Conservation (phyloP, 1,139 yeast genomes). For the Torulaspora pretoriensis region DNA sequence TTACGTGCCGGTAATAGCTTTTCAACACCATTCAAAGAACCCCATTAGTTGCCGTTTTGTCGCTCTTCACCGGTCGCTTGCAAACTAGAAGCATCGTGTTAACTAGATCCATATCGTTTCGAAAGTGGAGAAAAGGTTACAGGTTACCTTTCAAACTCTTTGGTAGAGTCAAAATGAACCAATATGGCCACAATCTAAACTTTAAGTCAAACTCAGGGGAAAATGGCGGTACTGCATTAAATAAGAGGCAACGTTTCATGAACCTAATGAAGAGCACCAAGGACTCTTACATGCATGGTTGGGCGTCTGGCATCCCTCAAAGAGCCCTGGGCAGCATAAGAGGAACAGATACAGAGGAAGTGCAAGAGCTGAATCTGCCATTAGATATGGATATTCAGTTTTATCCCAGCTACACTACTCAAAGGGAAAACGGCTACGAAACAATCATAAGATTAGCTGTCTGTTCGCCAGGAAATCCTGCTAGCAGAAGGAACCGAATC, state of each 20-base stretch:
- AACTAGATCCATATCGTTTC: constrained; percentile 12
- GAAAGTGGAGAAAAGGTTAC: constrained; percentile 12
- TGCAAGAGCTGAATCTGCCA: constrained; percentile 15
- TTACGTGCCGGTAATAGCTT: not conserved
- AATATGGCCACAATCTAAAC: constrained; percentile 6
- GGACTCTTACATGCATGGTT: constrained; percentile 53
- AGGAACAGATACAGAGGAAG: constrained; percentile 19
- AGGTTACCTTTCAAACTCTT: constrained; percentile 10
- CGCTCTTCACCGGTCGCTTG: constrained; percentile 9
- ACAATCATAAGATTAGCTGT: constrained; percentile 75
- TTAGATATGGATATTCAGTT: constrained; percentile 40
- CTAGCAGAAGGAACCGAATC: constrained; percentile 66
- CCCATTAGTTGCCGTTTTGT: constrained; percentile 16
- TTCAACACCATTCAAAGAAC: not conserved
- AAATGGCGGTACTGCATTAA: constrained; percentile 8
- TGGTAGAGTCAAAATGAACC: constrained; percentile 11
- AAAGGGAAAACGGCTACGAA: constrained; percentile 39
- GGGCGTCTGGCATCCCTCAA: constrained; percentile 47
- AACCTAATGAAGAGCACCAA: constrained; percentile 55
- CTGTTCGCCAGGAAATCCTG: constrained; percentile 58
- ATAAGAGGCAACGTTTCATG: constrained; percentile 34
- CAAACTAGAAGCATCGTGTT: constrained; percentile 7
- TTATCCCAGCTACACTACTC: constrained; percentile 64
- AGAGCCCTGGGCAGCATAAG: constrained; percentile 48
- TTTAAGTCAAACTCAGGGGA: constrained; percentile 19